These are phyloP conservation scores for Colletotrichum sojae DNA, from an alignment of 2,329 filamentous ascomycete genomes.

Conservation along the genomic window DNA sequence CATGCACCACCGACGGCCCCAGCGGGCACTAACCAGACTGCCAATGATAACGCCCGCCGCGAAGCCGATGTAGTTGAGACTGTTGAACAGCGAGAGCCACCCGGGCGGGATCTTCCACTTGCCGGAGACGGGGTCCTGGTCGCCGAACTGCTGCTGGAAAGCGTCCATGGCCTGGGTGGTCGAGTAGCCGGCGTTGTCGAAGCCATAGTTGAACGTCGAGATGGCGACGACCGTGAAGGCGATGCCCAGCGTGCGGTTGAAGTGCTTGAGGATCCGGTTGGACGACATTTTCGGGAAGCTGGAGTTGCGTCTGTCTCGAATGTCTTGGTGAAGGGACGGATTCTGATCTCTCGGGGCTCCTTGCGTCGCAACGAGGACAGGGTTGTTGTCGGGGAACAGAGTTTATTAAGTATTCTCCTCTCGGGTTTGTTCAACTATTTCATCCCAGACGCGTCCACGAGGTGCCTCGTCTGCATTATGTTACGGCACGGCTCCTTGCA, in stretches of 20 bases:
- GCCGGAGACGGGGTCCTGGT: slow-evolving; percentile 42
- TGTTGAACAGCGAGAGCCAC: slow-evolving; percentile 55
- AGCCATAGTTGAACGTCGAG: slow-evolving; percentile 57
- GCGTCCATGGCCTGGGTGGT: slow-evolving; percentile 56
- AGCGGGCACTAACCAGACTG: slow-evolving; percentile 49
- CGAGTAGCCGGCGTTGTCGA: slow-evolving; percentile 52
- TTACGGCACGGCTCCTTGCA: slow-evolving; percentile 19
- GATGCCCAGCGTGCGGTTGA: slow-evolving; percentile 39
- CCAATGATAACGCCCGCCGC: slow-evolving; percentile 45
- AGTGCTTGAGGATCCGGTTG: slow-evolving; percentile 32
- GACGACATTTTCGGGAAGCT: slow-evolving; percentile 14
- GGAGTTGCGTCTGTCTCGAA: not conserved
- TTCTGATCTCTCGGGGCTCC: not conserved
- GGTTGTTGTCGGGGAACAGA: not conserved
- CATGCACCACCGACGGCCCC: slow-evolving; percentile 53
- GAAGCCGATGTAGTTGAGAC: slow-evolving; percentile 52
- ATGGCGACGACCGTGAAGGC: slow-evolving; percentile 49
- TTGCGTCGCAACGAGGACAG: not conserved
- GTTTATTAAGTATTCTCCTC: slow-evolving; percentile 9
- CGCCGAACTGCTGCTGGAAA: slow-evolving; percentile 53
- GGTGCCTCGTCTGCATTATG: slow-evolving; percentile 19
- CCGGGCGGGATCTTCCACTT: slow-evolving; percentile 46
- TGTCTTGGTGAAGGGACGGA: not conserved
- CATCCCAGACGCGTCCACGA: slow-evolving; percentile 4
- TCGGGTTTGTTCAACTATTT: slow-evolving; percentile 16